Conservation (phyloP, 2,329 filamentous ascomycete species). For the Trichoderma oligosporum region DNA sequence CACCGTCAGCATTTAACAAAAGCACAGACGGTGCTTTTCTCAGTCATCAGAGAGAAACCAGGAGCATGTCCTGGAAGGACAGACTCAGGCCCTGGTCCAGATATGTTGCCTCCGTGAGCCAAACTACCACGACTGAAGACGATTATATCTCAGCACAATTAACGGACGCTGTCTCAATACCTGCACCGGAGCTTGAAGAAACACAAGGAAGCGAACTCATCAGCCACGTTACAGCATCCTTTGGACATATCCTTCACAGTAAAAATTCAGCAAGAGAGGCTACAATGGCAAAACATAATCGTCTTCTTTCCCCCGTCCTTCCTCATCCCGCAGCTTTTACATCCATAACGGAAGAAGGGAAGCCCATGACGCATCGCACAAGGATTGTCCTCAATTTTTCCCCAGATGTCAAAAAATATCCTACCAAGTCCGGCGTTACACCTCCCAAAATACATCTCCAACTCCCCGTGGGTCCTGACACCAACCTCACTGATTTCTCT, state of each 20-base stretch:
- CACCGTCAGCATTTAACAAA: constrained; percentile 6
- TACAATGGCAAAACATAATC: constrained; percentile 23
- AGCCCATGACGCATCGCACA: constrained; percentile 26
- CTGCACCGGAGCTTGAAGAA: background rate
- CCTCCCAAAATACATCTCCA: constrained; percentile 30
- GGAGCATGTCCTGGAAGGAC: constrained; percentile 36
- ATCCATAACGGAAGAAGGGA: constrained; percentile 34
- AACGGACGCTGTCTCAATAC: background rate
- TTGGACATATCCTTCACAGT: constrained; percentile 49
- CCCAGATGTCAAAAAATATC: constrained; percentile 29
- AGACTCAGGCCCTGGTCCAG: constrained; percentile 33
- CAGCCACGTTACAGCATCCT: constrained; percentile 41
- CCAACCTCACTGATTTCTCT: constrained; percentile 28
- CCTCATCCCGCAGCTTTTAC: constrained; percentile 48
- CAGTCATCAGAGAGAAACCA: constrained; percentile 30
- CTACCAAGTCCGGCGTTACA: background rate
- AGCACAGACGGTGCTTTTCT: constrained; percentile 22
- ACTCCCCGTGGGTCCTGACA: constrained; percentile 31
- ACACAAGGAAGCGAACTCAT: background rate
- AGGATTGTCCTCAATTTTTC: constrained; percentile 47
- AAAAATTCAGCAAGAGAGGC: constrained; percentile 19
- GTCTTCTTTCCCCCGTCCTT: constrained; percentile 43
- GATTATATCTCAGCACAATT: background rate
- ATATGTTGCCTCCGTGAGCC: constrained; percentile 25
- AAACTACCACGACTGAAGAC: background rate